These are phyloP conservation scores for Phytophthora kernoviae DNA, from an alignment of 352 stramenopile species.

Conservation along the genomic window DNA sequence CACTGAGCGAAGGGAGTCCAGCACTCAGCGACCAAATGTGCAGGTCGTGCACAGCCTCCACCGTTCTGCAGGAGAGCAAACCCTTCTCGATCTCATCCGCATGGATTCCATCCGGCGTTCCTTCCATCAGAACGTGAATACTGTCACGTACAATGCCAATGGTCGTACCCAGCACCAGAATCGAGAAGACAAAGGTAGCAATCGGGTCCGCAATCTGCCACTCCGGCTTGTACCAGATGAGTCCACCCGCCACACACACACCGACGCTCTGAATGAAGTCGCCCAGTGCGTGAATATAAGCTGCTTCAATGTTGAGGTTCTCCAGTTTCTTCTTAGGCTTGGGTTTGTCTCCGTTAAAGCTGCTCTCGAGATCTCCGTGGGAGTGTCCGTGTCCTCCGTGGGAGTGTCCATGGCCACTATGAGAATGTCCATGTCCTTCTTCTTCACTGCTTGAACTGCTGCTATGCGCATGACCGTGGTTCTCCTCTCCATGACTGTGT, in stretches of 20 bases:
- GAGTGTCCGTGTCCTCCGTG: conserved; percentile 28
- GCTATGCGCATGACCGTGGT: conserved; percentile 37
- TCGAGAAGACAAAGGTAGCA: conserved; percentile 97
- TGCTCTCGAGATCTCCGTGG: conserved; percentile 43
- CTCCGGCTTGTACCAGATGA: conserved; percentile 97
- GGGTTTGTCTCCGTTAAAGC: conserved; percentile 27
- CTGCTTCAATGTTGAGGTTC: conserved; percentile 96
- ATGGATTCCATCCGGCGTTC: conserved; percentile 92
- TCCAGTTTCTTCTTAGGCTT: conserved; percentile 54
- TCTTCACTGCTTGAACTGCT: too few species aligned
- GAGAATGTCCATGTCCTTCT: conserved; percentile 42
- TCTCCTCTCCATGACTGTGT: conserved; percentile 36
- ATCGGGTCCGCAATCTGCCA: conserved; percentile 98
- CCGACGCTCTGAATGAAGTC: conserved; percentile 97
- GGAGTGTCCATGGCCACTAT: conserved; percentile 29
- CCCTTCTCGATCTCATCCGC: conserved; percentile 84
- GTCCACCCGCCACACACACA: conserved; percentile 93
- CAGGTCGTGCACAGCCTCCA: conserved; percentile 96
- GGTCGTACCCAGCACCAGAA: conserved; percentile 94
- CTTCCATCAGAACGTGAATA: conserved; percentile 96
- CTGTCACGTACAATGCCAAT: conserved; percentile 91
- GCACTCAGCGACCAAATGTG: conserved; percentile 98
- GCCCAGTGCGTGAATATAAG: conserved; percentile 97
- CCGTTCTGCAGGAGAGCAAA: conserved; percentile 76
- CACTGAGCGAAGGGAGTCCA: conserved; percentile 89